phyloP scores from a whole-genome alignment of 1,284 basidiomycete genomes.

The Sanghuangporus weigelae region DNA sequence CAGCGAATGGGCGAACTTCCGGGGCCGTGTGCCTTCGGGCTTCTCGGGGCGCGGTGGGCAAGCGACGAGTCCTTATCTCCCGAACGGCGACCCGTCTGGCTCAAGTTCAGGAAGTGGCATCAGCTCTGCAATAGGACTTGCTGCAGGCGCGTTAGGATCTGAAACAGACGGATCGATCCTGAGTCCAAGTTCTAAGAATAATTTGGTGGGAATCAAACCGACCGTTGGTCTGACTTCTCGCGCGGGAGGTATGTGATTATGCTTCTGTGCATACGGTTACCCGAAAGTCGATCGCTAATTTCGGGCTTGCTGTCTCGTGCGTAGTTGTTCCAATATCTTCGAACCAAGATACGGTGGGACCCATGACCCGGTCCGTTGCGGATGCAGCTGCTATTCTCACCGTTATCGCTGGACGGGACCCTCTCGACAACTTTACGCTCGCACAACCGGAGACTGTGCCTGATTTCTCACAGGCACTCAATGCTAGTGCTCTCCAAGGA shows the following conservation, averaged over 20 bases:
- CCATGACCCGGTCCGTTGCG: constrained; percentile 41
- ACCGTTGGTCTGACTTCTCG: constrained; percentile 47
- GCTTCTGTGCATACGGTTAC: neutral
- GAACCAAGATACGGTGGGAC: constrained; percentile 47
- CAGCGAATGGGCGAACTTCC: constrained; percentile 9
- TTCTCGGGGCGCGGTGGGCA: constrained; percentile 40
- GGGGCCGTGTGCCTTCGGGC: constrained; percentile 24
- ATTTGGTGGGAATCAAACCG: constrained; percentile 48
- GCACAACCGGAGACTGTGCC: constrained; percentile 36
- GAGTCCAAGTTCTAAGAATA: constrained; percentile 34
- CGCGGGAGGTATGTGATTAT: constrained; percentile 34
- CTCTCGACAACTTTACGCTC: constrained; percentile 39
- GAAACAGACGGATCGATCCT: constrained; percentile 25
- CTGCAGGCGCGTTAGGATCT: constrained; percentile 21
- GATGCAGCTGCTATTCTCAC: constrained; percentile 41
- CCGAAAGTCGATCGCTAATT: neutral
- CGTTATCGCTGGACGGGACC: constrained; percentile 41
- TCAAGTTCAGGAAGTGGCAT: constrained; percentile 22
- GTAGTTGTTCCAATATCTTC: constrained; percentile 45
- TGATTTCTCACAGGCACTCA: constrained; percentile 32
- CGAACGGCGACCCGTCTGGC: constrained; percentile 30
- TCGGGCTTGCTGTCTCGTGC: neutral
- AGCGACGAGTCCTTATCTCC: constrained; percentile 34
- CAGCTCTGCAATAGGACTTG: constrained; percentile 19
- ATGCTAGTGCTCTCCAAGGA: constrained; percentile 31